These are phyloP conservation scores for Penicillium desertorum DNA, from an alignment of 495 filamentous ascomycete species.

Conservation along the genomic window DNA sequence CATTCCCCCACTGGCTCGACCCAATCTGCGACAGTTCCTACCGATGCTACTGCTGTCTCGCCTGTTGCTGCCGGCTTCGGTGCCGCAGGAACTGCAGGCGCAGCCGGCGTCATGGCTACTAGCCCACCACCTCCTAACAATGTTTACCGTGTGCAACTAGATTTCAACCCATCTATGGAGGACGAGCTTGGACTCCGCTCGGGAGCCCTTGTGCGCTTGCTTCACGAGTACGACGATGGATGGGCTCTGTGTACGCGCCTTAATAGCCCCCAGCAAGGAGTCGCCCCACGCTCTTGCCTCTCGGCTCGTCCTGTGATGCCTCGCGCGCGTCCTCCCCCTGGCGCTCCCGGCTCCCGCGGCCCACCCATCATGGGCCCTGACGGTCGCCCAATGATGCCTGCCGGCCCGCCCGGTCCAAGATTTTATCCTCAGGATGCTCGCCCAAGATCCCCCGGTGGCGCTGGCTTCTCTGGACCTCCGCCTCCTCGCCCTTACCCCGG, in stretches of 20 bases:
- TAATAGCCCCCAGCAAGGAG: conserved; percentile 88
- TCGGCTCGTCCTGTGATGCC: conserved; percentile 92
- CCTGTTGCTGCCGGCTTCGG: conserved; percentile 38
- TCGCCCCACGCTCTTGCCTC: conserved; percentile 88
- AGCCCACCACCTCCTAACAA: conserved; percentile 45
- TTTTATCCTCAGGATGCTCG: conserved; percentile 44
- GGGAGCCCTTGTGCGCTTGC: conserved; percentile 79
- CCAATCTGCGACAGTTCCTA: conserved; percentile 17
- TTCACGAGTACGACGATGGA: conserved; percentile 98
- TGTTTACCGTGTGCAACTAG: conserved; percentile 90
- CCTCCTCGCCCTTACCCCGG: conserved; percentile 36
- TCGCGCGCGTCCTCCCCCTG: conserved; percentile 58
- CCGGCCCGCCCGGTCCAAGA: conserved; percentile 27
- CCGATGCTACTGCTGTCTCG: conserved; percentile 24
- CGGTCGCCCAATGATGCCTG: conserved; percentile 43
- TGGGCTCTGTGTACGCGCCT: conserved; percentile 94
- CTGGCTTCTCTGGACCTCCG: conserved; percentile 31
- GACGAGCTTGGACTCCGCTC: conserved; percentile 81
- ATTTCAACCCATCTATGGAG: conserved; percentile 89
- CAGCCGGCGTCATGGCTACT: conserved; percentile 5
- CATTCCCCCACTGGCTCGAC: conserved; percentile 10
- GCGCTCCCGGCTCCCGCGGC: conserved; percentile 45
- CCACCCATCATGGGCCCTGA: conserved; percentile 53
- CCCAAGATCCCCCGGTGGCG: conserved; percentile 42
- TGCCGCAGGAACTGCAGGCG: conserved; percentile 31